These are phyloP conservation scores for Piper longum DNA, from an alignment of 164 flowering plant genomes.

Conservation along the genomic window DNA sequence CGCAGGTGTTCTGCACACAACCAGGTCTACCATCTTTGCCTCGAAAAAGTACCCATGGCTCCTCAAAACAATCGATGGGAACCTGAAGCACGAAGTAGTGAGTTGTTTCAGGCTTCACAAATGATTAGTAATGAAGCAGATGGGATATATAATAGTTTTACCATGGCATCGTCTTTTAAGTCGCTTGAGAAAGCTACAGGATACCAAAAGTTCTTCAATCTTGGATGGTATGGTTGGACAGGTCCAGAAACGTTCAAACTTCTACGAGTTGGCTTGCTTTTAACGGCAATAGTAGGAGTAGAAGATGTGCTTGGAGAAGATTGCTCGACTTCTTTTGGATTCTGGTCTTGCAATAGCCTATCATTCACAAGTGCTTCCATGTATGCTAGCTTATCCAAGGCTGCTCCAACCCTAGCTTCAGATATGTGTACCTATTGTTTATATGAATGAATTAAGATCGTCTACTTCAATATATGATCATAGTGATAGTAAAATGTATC, in stretches of 20 bases:
- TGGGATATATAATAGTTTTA: conserved; percentile 13
- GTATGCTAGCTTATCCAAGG: conserved; percentile 90
- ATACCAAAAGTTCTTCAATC: conserved; percentile 89
- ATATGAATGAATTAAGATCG: conserved; percentile 1
- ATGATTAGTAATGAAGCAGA: not conserved
- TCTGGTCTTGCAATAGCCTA: conserved; percentile 54
- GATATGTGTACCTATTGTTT: conserved; percentile 79
- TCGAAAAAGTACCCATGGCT: conserved; percentile 90
- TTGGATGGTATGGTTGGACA: conserved; percentile 56
- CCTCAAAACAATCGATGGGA: conserved; percentile 92
- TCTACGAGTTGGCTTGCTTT: conserved; percentile 28
- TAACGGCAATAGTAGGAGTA: conserved; percentile 8
- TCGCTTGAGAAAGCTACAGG: conserved; percentile 86
- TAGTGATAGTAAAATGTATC: too few relatives aligned
- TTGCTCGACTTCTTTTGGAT: conserved; percentile 22
- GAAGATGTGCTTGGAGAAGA: conserved; percentile 35
- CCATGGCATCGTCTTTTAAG: conserved; percentile 87
- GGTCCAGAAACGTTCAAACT: conserved; percentile 82
- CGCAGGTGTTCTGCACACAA: conserved; percentile 90
- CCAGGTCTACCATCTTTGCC: conserved; percentile 95
- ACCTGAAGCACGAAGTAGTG: conserved; percentile 29
- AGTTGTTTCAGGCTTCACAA: too few relatives aligned
- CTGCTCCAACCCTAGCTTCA: conserved; percentile 83
- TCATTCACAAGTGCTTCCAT: conserved; percentile 90
- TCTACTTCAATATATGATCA: not conserved